These are phyloP conservation scores for Mariannaea elegans DNA, from an alignment of 2,329 filamentous ascomycete genomes.

Conservation along the genomic window DNA sequence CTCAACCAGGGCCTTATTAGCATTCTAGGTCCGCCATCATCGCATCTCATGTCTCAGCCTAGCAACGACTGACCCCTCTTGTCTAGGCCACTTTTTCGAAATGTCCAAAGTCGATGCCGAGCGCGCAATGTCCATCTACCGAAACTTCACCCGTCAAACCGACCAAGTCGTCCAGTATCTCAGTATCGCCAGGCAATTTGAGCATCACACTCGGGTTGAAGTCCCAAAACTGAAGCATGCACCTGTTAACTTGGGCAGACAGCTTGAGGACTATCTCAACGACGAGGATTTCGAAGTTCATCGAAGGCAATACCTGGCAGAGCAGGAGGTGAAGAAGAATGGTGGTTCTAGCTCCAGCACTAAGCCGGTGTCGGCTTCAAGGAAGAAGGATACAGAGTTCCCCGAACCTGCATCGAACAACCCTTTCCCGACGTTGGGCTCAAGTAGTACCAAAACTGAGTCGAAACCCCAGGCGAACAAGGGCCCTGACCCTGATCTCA, in stretches of 20 bases:
- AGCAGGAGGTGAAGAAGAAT: slow-evolving; percentile 77
- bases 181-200: slow-evolving; percentile 85
- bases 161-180: slow-evolving; percentile 93
- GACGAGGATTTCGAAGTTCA: slow-evolving; percentile 97
- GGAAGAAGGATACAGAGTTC: slow-evolving; percentile 48
- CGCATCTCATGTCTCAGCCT: slow-evolving; percentile 21
- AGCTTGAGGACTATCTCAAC: slow-evolving; percentile 92
- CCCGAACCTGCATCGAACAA: slow-evolving; percentile 54
- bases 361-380: slow-evolving; percentile 42
- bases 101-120: slow-evolving; percentile 96
- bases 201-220: slow-evolving; percentile 90
- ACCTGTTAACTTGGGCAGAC: slow-evolving; percentile 86
- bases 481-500: slow-evolving; percentile 79
- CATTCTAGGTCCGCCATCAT: slow-evolving; percentile 75
- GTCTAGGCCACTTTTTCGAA: slow-evolving; percentile 92
- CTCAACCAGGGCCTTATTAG: slow-evolving; percentile 98
- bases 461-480: slow-evolving; percentile 63
- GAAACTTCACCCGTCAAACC: slow-evolving; percentile 89
- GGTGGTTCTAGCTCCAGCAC: slow-evolving; percentile 47
- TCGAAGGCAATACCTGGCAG: slow-evolving; percentile 87
- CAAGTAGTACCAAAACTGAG: slow-evolving; percentile 45
- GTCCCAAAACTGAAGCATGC: slow-evolving; percentile 98
- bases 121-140: slow-evolving; percentile 89
- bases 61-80: slow-evolving; percentile 31
- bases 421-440: slow-evolving; percentile 47